Percentiles rank a stretch among this genome's conserved stretches.
phyloP scores from a whole-genome alignment of 352 stramenopile species.

The Phytopythium ostracodes region DNA sequence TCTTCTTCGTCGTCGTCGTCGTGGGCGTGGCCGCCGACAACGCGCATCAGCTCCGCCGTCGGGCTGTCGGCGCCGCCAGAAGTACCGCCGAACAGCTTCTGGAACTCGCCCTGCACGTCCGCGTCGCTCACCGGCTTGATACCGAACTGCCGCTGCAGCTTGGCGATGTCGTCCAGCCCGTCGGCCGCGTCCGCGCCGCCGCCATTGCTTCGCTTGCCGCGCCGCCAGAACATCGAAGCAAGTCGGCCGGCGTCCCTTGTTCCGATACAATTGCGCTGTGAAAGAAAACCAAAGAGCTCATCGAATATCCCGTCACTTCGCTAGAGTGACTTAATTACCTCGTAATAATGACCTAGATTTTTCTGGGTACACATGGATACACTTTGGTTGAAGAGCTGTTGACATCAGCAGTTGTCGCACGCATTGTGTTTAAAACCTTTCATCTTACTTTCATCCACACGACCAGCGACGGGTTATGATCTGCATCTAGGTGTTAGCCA shows the following conservation, averaged over 20 bases:
- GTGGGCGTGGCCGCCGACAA: conserved; percentile 14
- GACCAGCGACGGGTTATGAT: not conserved
- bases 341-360: conserved; percentile 4
- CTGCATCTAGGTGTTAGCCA: conserved; percentile 13
- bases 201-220: conserved; percentile 20
- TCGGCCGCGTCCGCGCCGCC: conserved; percentile 9
- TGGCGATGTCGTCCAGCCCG: conserved; percentile 37
- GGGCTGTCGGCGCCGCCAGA: conserved; percentile 27
- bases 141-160: conserved; percentile 74
- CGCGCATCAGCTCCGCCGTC: conserved; percentile 41
- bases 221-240: conserved; percentile 62
- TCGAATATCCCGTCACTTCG: not conserved
- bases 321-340: not conserved
- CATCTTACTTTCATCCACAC: too few species aligned
- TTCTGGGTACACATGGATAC: conserved; percentile 6
- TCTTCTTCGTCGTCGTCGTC: conserved; percentile 49
- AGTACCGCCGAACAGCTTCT: conserved; percentile 37
- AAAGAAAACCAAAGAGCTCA: not conserved
- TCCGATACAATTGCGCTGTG: not conserved
- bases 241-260: not conserved
- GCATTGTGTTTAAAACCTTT: too few species aligned
- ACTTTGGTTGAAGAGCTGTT: conserved; percentile 3
- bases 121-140: conserved; percentile 66
- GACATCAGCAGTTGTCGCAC: too few species aligned
- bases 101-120: conserved; percentile 66